Evolutionary conservation across 2,329 filamentous ascomycete species (phyloP), one percentile per base, ranked within the genome.

Genomic region (Cladophialophora immunda): DNA sequence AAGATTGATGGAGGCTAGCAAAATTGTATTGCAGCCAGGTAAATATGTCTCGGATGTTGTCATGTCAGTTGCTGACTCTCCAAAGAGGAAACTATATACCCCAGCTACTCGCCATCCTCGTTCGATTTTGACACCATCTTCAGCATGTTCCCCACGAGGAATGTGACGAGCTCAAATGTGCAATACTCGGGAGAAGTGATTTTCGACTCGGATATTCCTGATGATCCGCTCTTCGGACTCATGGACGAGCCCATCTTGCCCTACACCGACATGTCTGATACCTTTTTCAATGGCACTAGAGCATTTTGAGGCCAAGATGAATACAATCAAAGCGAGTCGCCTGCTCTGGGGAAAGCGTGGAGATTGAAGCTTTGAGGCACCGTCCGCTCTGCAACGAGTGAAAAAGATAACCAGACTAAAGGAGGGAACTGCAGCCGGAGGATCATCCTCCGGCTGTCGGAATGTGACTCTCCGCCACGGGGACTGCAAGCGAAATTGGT

Each of bases 1-100:
- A 9, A 53, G 41, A 36, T 34, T 61, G 58, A 61, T 61, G 58
- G 58, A 45, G 32, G 56, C 56, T 3, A 58, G 36, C 56, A 58
- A 58, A 27, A 25, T 58, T 25, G 32, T 38, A 15, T 58, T 58
- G 25, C 19, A 38, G n/a, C 30, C n/a, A 17, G 56, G 56, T 58
- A 29, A 58, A 36, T 38, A 58, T 25, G 8, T 29, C 19, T 25
- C 32, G 9, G 32, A 15, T 27, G 3, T 41, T 3, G 5, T 22
- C 2, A 17, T 15, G 2, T n/a, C n/a, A 17, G 36, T 17, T 38
- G 38, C 38, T 41, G 38, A 41, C 38, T 41, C 15, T 4, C 38
- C 1, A 17, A 19, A 58, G 56, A 58, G 30, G 34, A 38, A 58
- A 58, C 30, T 19, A 25, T 45, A n/a, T 58, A 38, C 19, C 32